Conservation (phyloP, 345 rosid genomes). For the Lumnitzera littorea region DNA sequence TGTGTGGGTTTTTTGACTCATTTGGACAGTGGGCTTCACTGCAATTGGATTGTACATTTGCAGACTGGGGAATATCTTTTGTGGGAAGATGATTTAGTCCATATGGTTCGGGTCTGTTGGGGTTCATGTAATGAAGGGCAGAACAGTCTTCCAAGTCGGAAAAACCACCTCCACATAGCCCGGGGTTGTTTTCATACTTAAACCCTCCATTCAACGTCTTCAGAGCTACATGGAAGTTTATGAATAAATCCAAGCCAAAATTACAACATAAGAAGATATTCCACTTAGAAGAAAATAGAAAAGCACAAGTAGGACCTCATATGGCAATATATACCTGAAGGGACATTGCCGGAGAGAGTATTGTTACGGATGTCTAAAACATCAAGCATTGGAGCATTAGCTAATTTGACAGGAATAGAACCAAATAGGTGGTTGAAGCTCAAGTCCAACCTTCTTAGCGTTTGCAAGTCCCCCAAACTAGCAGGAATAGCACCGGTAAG, state of each 20-base stretch:
- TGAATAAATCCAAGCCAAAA: conserved; percentile 1
- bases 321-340: conserved; percentile 43
- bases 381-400: conserved; percentile 52
- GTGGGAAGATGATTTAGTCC: conserved; percentile 31
- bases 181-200: conserved; percentile 63
- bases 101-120: conserved; percentile 61
- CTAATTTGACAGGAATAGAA: conserved; percentile 66
- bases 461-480: conserved; percentile 59
- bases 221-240: conserved; percentile 38
- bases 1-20: conserved; percentile 22
- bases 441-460: conserved; percentile 68
- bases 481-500: conserved; percentile 94
- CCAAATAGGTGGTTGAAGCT: conserved; percentile 85
- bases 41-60: conserved; percentile 45
- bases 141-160: conserved; percentile 41
- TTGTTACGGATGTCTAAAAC: conserved; percentile 80
- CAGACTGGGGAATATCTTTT: conserved; percentile 60
- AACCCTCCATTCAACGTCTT: conserved; percentile 63
- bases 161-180: conserved; percentile 75
- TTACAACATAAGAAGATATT: too few species aligned
- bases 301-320: too few species aligned
- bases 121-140: conserved; percentile 20
- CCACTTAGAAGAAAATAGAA: too few species aligned
- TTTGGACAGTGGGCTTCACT: conserved; percentile 25
- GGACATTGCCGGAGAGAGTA: conserved; percentile 75